These are phyloP conservation scores for Termitomyces bulborhizus DNA, from an alignment of 768 basidiomycete species.

Conservation along the genomic window DNA sequence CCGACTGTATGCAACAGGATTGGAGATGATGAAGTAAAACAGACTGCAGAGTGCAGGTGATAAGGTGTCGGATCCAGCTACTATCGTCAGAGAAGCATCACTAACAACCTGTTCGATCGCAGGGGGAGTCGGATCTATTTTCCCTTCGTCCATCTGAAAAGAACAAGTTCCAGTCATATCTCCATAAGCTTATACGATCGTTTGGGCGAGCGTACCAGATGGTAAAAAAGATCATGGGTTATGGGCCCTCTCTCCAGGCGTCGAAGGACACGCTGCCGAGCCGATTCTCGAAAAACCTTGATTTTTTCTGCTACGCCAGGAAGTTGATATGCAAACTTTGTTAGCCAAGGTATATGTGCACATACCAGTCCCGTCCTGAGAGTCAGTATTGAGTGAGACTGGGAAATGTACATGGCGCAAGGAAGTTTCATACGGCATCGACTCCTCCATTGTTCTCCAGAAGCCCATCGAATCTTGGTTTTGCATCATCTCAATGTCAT, in stretches of 20 bases:
- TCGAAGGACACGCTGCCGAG: constrained; percentile 47
- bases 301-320: constrained; percentile 10
- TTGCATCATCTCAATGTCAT: constrained; percentile 14
- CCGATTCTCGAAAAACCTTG: constrained; percentile 26
- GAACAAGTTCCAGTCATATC: background rate
- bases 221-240: constrained; percentile 17
- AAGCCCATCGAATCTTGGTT: constrained; percentile 7
- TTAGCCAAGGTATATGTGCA: constrained; percentile 16
- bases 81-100: constrained; percentile 14
- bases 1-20: constrained; percentile 13
- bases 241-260: constrained; percentile 42
- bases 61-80: constrained; percentile 17
- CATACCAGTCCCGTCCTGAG: constrained; percentile 12
- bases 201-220: constrained; percentile 10
- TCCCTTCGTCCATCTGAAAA: constrained; percentile 17
- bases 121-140: constrained; percentile 11
- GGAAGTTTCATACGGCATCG: constrained; percentile 1
- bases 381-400: background rate
- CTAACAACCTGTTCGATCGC: constrained; percentile 15
- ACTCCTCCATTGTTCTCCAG: constrained; percentile 11
- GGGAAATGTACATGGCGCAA: background rate
- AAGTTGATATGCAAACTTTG: constrained; percentile 5
- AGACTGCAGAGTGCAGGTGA: constrained; percentile 15
- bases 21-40: constrained; percentile 14
- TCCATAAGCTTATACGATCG: background rate